Evolutionary conservation across 306 rosid species (phyloP), one percentile per base, ranked within the genome.

Genomic region (Luffa acutangula): DNA sequence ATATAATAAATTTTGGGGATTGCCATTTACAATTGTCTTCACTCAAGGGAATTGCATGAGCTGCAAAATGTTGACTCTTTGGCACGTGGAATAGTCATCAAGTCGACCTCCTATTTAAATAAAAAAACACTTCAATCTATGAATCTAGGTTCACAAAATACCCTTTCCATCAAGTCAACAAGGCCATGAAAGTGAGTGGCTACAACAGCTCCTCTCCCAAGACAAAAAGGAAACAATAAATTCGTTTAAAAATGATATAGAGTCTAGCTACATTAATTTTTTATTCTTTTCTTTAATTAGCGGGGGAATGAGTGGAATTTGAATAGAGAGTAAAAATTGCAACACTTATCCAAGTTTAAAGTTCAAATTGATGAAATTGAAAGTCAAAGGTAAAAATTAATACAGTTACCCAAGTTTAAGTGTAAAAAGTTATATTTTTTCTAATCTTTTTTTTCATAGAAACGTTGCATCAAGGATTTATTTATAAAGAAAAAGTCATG

Each of bases 61-160:
- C 60, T 48, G 60, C 78, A 53, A 75, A 52, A 48, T 75, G 78
- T 34, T 75, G 78, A 75, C 78, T 75, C 33, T 51, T 52, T 52
- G 78, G 63, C 78, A 25, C 46, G 46, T 51, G 63, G 63, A 75
- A 48, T 25, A 9, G 78, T 53, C 58, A 49, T 21, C 21, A 73
- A 12, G 14, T 74, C 58, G 10, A 45, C 76, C 18, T 69, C 8
- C 1, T 45, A 9, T 36, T 45, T 71, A 45, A 71, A 71, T 71
- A 11, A 69, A 69, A 69, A n/a, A 71, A 25, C 52, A 69, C 53
- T 43, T n/a, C 0, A 69, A 42, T 21, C 49, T 4, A 72, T 42
- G 12, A 69, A 42, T 21, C 49, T 4, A 72, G 58, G 12, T 14
- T 73, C 39, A 14, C 33, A 18, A 70, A 45, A 41, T 43, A 43